Percentiles rank a stretch among this genome's conserved stretches.
phyloP scores from a whole-genome alignment of 2,329 filamentous ascomycete species.

The Boeremia exigua region DNA sequence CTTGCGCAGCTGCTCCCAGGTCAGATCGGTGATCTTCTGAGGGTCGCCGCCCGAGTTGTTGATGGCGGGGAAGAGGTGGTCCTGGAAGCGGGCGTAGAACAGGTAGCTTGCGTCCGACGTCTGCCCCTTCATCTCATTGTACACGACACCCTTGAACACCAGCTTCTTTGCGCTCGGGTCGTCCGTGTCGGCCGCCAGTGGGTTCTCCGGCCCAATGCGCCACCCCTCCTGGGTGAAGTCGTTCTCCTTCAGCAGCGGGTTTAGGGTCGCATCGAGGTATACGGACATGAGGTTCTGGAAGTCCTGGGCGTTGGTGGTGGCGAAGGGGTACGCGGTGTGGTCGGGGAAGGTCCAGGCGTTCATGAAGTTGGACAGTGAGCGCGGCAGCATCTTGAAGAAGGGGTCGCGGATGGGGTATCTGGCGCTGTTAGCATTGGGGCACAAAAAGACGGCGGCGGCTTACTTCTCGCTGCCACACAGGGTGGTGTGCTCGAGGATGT shows the following conservation, averaged over 20 bases:
- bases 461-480: slow-evolving; percentile 94
- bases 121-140: slow-evolving; percentile 99
- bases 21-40: slow-evolving; percentile 93
- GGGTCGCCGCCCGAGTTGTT: slow-evolving; percentile 98
- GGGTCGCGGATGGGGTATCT: slow-evolving; percentile 97
- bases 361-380: slow-evolving; percentile 99
- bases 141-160: slow-evolving; percentile 97
- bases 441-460: slow-evolving; percentile 18
- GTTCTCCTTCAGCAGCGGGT: slow-evolving; percentile 84
- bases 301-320: slow-evolving; percentile 93
- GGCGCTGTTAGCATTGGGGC: slow-evolving; percentile 21
- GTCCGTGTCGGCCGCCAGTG: slow-evolving; percentile 55
- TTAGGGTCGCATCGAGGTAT: slow-evolving; percentile 91
- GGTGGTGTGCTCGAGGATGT: slow-evolving; percentile 97
- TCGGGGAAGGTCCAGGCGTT: slow-evolving; percentile 97
- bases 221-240: slow-evolving; percentile 98
- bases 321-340: slow-evolving; percentile 97
- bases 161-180: slow-evolving; percentile 67
- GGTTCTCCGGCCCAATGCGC: slow-evolving; percentile 93
- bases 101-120: slow-evolving; percentile 97
- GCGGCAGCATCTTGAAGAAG: slow-evolving; percentile 99
- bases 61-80: slow-evolving; percentile 90
- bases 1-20: slow-evolving; percentile 83
- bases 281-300: slow-evolving; percentile 96
- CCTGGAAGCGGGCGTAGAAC: slow-evolving; percentile 94